Percentiles rank a stretch among this genome's conserved stretches.
Conservation (phyloP, 768 basidiomycete genomes). For the Leccinum arenicola region DNA sequence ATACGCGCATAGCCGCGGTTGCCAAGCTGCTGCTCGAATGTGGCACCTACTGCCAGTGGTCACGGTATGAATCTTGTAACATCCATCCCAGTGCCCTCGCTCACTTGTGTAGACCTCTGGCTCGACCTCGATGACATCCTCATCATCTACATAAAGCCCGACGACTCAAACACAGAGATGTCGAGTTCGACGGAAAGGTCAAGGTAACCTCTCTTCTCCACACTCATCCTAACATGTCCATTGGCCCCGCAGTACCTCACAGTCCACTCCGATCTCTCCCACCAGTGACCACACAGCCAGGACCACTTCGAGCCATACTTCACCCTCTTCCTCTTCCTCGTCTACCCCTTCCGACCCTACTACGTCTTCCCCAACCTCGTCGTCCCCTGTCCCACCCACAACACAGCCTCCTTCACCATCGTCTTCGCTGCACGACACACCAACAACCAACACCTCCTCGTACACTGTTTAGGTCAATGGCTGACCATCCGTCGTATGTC, state of each 20-base stretch:
- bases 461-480: constrained; percentile 19
- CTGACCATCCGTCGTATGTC: constrained; percentile 19
- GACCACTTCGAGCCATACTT: not conserved
- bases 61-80: no score
- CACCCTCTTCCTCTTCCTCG: not conserved
- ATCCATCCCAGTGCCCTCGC: no score
- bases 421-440: constrained; percentile 2
- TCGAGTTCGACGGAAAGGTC: constrained; percentile 5
- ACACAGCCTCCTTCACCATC: not conserved
- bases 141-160: not conserved
- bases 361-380: not conserved
- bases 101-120: no score
- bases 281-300: constrained; percentile 2
- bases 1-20: no score
- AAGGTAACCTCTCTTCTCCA: no score
- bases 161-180: not conserved
- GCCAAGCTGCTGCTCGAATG: no score
- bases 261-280: no score
- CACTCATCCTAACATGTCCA: no score
- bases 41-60: no score
- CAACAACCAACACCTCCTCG: constrained; percentile 17
- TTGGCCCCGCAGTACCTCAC: no score
- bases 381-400: constrained; percentile 2
- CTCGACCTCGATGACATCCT: not conserved
- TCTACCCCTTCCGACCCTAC: not conserved